Base-by-base conservation (phyloP, 805 yeast species). In the Yarrowia deformans region DNA sequence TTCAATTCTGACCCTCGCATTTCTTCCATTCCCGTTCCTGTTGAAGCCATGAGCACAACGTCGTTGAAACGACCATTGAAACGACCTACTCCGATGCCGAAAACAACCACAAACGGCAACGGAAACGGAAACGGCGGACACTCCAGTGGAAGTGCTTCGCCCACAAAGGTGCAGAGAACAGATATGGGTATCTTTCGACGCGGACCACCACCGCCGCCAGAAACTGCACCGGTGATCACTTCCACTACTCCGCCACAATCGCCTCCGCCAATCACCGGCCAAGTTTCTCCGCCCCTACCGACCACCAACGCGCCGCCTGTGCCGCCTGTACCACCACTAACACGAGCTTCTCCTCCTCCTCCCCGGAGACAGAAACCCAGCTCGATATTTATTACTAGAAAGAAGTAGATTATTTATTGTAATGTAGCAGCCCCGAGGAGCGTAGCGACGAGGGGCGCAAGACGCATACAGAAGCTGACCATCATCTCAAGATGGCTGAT, bases 361-460 rank as follows among this genome's bases (percentile, higher is more conserved):
- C 64, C 49, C 1, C 37, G 48, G 39, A 16, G 64, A 29, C 61
- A 23, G 50, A 56, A 56, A 32, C 64, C 64, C 37, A 56, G 64
- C 64, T 42, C 49, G 49, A 56, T 56, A 56, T 56, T 56, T 56
- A 56, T 56, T 56, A 56, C 64, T 56, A 56, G 64, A 56, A 56
- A 43, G 32, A 40, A 43, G 39, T 56, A 56, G 64, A 56, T 42
- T 56, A 56, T 56, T 56, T 56, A 56, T 56, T 56, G 48, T 56
- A 56, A 23, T 18, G n/a, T 52, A 40, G 7, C 8, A 34, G 37
- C 37, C 29, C 29, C 29, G n/a, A n/a, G n/a, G n/a, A n/a, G n/a
- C n/a, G n/a, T n/a, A n/a, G n/a, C n/a, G n/a, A n/a, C 29, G 29
- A 23, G 29, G 29, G 4, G 29, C 29, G 29, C 29, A 23, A 4